Conservation (phyloP, 106 monocot genomes). For the Dactylorhiza incarnata region DNA sequence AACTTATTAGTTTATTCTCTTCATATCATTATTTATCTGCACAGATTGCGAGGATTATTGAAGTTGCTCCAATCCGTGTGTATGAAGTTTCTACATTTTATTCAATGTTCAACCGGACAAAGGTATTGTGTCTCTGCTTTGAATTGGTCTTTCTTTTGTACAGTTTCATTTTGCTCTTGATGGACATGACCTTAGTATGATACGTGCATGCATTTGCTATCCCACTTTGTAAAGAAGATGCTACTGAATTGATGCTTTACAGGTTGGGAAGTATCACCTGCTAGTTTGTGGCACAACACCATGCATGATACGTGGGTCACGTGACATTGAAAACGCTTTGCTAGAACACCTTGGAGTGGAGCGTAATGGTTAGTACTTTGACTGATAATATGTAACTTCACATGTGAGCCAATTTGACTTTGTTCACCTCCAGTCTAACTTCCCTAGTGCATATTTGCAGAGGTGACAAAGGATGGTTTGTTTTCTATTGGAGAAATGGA, state of each 20-base stretch:
- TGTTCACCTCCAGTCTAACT: background rate
- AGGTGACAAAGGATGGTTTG: constrained; percentile 92
- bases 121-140: constrained; percentile 22
- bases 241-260: constrained; percentile 3
- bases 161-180: background rate
- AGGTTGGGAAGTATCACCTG: constrained; percentile 98
- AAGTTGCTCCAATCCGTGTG: constrained; percentile 91
- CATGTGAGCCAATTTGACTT: background rate
- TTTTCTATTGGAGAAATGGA: constrained; percentile 99
- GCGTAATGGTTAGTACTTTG: constrained; percentile 55
- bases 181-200: background rate
- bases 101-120: constrained; percentile 92
- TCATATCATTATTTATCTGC: background rate
- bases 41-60: constrained; percentile 81
- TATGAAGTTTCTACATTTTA: constrained; percentile 99
- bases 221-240: background rate
- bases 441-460: constrained; percentile 32
- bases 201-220: constrained; percentile 4
- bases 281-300: constrained; percentile 96
- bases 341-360: constrained; percentile 92
- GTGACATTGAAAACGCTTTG: constrained; percentile 81
- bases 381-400: background rate
- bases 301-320: constrained; percentile 97
- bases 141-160: background rate
- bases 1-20: background rate